phyloP scores from a whole-genome alignment of 2,329 filamentous ascomycete species.

The Cryphonectria parasitica region DNA sequence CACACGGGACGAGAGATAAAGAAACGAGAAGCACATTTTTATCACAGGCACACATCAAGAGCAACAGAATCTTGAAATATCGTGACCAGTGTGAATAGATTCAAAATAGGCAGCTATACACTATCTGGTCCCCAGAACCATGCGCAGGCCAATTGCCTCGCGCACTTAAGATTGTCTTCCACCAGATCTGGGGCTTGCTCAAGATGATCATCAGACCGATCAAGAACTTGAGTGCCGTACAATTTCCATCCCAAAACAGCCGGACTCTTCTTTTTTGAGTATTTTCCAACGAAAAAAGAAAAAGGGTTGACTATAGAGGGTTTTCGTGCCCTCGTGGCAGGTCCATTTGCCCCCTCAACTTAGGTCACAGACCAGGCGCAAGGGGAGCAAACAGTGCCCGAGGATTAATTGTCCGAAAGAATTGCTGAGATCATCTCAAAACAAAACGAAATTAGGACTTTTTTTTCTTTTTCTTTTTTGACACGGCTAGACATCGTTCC shows the following conservation, averaged over 20 bases:
- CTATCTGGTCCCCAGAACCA: constrained; percentile 33
- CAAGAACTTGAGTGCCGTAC: constrained; percentile 25
- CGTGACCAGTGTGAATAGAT: constrained; percentile 50
- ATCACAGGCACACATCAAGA: background rate
- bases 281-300: constrained; percentile 1
- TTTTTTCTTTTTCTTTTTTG: constrained; percentile 24
- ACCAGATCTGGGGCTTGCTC: constrained; percentile 39
- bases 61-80: background rate
- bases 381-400: constrained; percentile 9
- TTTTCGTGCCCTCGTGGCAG: constrained; percentile 13
- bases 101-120: constrained; percentile 57
- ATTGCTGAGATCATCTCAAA: constrained; percentile 34
- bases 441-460: constrained; percentile 40
- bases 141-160: constrained; percentile 27
- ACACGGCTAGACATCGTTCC: constrained; percentile 31
- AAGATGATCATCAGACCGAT: constrained; percentile 15
- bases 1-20: too few species aligned
- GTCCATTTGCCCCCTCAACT: constrained; percentile 20
- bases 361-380: constrained; percentile 24
- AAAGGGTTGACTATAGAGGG: background rate
- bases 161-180: constrained; percentile 31
- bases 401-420: constrained; percentile 29
- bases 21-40: background rate
- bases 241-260: constrained; percentile 2
- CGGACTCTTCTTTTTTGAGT: background rate